Evolutionary conservation across 2,329 filamentous ascomycete species (phyloP), one percentile per base, ranked within the genome.

Genomic region (Alternaria sp.): DNA sequence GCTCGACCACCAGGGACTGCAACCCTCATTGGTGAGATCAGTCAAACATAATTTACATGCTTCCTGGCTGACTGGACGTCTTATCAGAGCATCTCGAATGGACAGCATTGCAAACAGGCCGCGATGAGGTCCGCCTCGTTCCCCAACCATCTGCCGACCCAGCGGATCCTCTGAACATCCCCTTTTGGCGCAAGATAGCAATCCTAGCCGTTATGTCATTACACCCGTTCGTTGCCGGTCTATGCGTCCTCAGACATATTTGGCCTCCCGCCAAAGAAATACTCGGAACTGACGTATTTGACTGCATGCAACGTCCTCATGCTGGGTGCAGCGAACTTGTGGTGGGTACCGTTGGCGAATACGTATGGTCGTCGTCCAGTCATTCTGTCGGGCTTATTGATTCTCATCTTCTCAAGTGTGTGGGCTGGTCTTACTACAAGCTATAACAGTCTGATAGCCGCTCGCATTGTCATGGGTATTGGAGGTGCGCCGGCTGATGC

Each of bases 291-390:
- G 23, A 73, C 72, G 4, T 72, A 79, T 37, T 64, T 80, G 13
- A 65, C 77, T 17, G 74, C 79, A 2, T 77, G 72, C 33, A 80
- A 79, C 42, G 69, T 76, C 10, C 67, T 81, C 6, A 72, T 80
- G 62, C 54, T 78, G 7, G 79, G 79, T 2, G 68, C 65, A 5
- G 73, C 75, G 0, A 80, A 81, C 53, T 58, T 80, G 53, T 73
- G 72, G 61, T 80, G 77, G 78, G 76, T 80, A 4, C 79, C 79
- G 2, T 49, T 80, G 11, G 70, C 77, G 3, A 79, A 80, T 40
- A 77, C 73, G 0, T 77, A 80, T 51, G 78, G 79, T 6, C 73
- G 78, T 21, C 66, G 79, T 10, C 73, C 78, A 1, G 66, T 81
- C 31, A 67, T 77, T 17, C 72, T 81, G 2, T 23, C 71, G 3